Percentiles rank a stretch among this genome's conserved stretches.
phyloP scores from a whole-genome alignment of 2,329 filamentous ascomycete genomes.

The Apiospora pterosperma region DNA sequence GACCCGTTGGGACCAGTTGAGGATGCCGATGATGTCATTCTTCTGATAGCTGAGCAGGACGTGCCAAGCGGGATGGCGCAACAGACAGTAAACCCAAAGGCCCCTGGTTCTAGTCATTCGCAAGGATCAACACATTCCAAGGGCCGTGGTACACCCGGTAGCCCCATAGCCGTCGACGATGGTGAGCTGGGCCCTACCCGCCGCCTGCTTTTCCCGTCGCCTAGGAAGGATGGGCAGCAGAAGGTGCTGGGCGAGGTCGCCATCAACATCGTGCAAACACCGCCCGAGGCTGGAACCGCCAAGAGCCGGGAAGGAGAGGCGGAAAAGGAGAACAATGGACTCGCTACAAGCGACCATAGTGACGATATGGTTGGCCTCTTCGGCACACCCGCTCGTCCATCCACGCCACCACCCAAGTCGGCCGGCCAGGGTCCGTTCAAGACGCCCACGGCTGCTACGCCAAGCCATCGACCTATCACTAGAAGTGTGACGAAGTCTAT shows the following conservation, averaged over 20 bases:
- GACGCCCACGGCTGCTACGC: conserved; percentile 61
- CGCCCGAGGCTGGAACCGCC: conserved; percentile 31
- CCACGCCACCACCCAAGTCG: conserved; percentile 50
- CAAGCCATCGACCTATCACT: conserved; percentile 58
- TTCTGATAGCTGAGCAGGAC: conserved; percentile 7
- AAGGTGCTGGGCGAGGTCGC: conserved; percentile 59
- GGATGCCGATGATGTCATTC: conserved; percentile 25
- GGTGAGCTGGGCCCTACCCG: conserved; percentile 56
- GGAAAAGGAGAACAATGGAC: conserved; percentile 43
- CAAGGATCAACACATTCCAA: conserved; percentile 50
- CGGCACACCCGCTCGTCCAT: conserved; percentile 52
- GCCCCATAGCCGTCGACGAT: conserved; percentile 52
- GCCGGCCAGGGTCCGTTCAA: conserved; percentile 49
- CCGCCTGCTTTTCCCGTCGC: conserved; percentile 74
- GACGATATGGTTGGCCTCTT: conserved; percentile 58
- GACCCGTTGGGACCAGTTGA: conserved; percentile 50
- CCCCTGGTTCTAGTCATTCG: conserved; percentile 41
- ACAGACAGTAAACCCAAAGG: conserved; percentile 2
- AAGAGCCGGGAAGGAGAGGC: conserved; percentile 26
- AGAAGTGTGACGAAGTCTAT: conserved; percentile 57
- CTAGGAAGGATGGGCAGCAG: conserved; percentile 59
- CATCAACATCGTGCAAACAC: conserved; percentile 48
- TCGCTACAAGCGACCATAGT: conserved; percentile 22
- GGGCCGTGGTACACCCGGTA: conserved; percentile 53
- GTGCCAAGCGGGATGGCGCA: not conserved